Percentiles rank a stretch among this genome's conserved stretches.
phyloP scores from a whole-genome alignment of 176 grass and related monocot genomes.

The Raddia guianensis region DNA sequence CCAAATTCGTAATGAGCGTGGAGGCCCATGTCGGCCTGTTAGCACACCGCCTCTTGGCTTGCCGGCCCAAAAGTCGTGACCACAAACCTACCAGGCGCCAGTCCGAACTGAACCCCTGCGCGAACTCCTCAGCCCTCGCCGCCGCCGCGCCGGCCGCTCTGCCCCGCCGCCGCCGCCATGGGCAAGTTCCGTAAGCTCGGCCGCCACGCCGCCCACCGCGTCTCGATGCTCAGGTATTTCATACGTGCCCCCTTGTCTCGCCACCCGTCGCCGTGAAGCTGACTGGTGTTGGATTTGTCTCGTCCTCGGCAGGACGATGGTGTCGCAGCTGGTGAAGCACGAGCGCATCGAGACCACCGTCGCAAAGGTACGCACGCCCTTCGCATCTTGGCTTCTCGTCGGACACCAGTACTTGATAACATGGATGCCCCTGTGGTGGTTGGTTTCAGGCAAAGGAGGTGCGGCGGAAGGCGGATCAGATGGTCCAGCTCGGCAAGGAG shows the following conservation, averaged over 20 bases:
- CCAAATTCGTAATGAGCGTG: not conserved
- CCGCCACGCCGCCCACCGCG: constrained; percentile 57
- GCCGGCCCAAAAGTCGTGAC: not conserved
- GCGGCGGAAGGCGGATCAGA: constrained; percentile 85
- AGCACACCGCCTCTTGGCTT: not conserved
- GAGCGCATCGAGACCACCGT: constrained; percentile 94
- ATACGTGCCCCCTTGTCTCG: not conserved
- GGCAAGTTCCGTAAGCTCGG: constrained; percentile 80
- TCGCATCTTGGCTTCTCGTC: constrained; percentile 8
- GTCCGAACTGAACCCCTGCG: not conserved
- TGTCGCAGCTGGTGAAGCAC: constrained; percentile 97
- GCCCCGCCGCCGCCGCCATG: constrained; percentile 38
- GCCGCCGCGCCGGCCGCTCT: constrained; percentile 47
- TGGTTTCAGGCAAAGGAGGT: constrained; percentile 90
- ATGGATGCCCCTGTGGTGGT: not conserved
- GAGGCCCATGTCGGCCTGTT: not conserved
- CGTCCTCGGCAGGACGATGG: constrained; percentile 76
- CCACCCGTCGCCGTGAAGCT: not conserved
- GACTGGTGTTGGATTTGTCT: constrained; percentile 28
- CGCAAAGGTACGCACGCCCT: constrained; percentile 61
- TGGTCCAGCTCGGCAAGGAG: constrained; percentile 97
- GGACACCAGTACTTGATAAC: too few relatives aligned
- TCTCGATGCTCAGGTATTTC: constrained; percentile 72
- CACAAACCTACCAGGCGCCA: constrained; percentile 6
- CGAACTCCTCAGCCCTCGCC: constrained; percentile 37